Conservation (phyloP, 1,284 basidiomycete genomes). For the Vanrija humicola region DNA sequence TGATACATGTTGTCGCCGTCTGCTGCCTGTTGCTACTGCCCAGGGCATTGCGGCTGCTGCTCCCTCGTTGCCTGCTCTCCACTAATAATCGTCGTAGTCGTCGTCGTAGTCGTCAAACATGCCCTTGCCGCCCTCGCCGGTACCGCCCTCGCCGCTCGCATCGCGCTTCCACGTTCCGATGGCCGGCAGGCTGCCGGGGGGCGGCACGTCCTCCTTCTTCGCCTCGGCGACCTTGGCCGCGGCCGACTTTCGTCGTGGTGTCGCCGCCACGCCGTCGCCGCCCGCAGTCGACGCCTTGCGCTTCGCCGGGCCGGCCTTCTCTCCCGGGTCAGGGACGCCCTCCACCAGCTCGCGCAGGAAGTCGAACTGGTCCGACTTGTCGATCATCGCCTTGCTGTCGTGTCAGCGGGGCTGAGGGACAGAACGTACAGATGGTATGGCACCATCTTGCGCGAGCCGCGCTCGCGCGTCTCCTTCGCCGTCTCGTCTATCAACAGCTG, state of each 20-base stretch:
- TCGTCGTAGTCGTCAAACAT: conserved; percentile 46
- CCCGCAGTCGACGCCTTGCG: conserved; percentile 7
- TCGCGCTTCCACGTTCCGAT: conserved; percentile 55
- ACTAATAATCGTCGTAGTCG: conserved; percentile 39
- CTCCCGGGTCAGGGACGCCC: conserved; percentile 77
- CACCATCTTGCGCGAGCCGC: conserved; percentile 86
- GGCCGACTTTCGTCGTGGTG: background rate
- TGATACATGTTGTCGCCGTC: background rate
- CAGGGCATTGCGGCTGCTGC: background rate
- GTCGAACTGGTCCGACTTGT: conserved; percentile 84
- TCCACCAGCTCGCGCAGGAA: conserved; percentile 95
- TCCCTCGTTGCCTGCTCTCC: background rate
- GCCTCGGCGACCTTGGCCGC: conserved; percentile 3
- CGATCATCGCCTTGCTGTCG: conserved; percentile 84
- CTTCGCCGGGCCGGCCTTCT: conserved; percentile 5
- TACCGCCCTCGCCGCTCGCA: conserved; percentile 50
- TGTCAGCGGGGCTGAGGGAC: background rate
- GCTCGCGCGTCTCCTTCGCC: conserved; percentile 70
- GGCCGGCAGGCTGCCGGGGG: conserved; percentile 22
- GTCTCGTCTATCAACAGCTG: conserved; percentile 79
- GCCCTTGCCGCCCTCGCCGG: conserved; percentile 40
- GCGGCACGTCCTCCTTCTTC: conserved; percentile 18
- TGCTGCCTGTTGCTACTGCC: background rate
- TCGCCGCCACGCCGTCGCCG: background rate
- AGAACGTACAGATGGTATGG: conserved; percentile 82